These are phyloP conservation scores for Wickerhamomyces sydowiorum DNA, from an alignment of 805 yeast species.

Conservation along the genomic window DNA sequence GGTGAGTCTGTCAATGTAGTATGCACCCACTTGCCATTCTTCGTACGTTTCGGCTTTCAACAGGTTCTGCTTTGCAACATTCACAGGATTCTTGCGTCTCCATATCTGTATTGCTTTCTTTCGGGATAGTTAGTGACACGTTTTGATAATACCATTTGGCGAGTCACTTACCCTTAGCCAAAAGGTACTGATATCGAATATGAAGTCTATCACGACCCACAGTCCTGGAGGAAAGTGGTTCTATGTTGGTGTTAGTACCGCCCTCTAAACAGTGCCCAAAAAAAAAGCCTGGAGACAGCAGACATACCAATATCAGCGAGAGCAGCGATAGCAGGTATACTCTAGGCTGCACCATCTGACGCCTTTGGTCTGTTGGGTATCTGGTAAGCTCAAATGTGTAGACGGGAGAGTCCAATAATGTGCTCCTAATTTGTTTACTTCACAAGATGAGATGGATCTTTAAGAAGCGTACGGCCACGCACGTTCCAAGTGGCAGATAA, in stretches of 20 bases:
- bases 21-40: constrained; percentile 63
- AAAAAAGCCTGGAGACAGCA: neutral
- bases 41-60: constrained; percentile 50
- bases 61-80: constrained; percentile 42
- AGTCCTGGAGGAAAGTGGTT: constrained; percentile 37
- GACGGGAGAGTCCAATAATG: too few relatives aligned
- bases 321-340: constrained; percentile 10
- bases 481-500: neutral
- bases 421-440: too few relatives aligned
- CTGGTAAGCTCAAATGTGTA: too few relatives aligned
- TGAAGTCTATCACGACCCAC: constrained; percentile 34
- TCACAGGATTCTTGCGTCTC: constrained; percentile 35
- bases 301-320: constrained; percentile 13
- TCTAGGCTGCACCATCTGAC: constrained; percentile 4
- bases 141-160: neutral
- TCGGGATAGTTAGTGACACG: constrained; percentile 8
- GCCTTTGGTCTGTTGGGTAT: neutral
- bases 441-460: too few relatives aligned
- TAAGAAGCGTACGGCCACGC: neutral
- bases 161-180: constrained; percentile 26
- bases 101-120: constrained; percentile 17
- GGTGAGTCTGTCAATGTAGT: constrained; percentile 41
- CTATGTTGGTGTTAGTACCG: constrained; percentile 5
- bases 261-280: too few relatives aligned
- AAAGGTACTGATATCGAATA: constrained; percentile 35